A percentile compares a stretch with the other conserved stretches of the same genome.
phyloP scores from a whole-genome alignment of 2,329 filamentous ascomycete species.

The Dactylellina leptospora region DNA sequence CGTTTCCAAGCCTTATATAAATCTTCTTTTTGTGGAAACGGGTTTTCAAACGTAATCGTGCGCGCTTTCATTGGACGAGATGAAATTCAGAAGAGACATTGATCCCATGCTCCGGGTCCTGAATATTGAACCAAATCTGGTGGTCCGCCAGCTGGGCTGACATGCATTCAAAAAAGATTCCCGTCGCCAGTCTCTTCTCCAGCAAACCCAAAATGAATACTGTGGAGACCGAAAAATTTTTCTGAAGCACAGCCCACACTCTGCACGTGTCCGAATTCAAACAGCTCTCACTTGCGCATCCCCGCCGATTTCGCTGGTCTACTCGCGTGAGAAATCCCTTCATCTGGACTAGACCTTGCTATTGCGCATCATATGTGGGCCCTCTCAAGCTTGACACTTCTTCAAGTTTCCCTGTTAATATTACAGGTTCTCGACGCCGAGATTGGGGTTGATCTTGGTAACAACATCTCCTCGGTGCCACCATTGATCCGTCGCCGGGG shows the following conservation, averaged over 20 bases:
- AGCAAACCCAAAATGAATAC: slow-evolving; percentile 13
- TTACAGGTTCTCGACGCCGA: slow-evolving; percentile 8
- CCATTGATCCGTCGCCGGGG: slow-evolving; percentile 21
- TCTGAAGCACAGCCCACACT: slow-evolving; percentile 30
- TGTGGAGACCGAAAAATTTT: slow-evolving; percentile 15
- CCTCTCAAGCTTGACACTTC: neutral
- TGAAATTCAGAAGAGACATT: slow-evolving; percentile 15
- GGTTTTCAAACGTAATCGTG: slow-evolving; percentile 39
- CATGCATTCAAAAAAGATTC: slow-evolving; percentile 11
- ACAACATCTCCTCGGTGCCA: slow-evolving; percentile 34
- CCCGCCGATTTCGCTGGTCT: slow-evolving; percentile 41
- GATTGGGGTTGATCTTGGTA: slow-evolving; percentile 33
- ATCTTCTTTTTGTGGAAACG: slow-evolving; percentile 8
- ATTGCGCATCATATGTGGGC: slow-evolving; percentile 27
- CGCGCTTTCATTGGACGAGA: slow-evolving; percentile 26
- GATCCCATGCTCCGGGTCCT: slow-evolving; percentile 26
- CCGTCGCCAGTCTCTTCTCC: slow-evolving; percentile 3
- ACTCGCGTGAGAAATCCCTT: slow-evolving; percentile 41
- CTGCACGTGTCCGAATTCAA: slow-evolving; percentile 13
- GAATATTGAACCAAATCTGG: slow-evolving; percentile 7
- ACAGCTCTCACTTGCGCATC: neutral
- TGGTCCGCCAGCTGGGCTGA: neutral
- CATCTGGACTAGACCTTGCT: neutral
- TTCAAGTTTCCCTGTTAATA: too few species aligned
- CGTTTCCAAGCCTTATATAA: slow-evolving; percentile 27